Evolutionary conservation across 371 early-diverging fungal genomes (phyloP).

Genomic region (Dentiscutata heterogama): DNA sequence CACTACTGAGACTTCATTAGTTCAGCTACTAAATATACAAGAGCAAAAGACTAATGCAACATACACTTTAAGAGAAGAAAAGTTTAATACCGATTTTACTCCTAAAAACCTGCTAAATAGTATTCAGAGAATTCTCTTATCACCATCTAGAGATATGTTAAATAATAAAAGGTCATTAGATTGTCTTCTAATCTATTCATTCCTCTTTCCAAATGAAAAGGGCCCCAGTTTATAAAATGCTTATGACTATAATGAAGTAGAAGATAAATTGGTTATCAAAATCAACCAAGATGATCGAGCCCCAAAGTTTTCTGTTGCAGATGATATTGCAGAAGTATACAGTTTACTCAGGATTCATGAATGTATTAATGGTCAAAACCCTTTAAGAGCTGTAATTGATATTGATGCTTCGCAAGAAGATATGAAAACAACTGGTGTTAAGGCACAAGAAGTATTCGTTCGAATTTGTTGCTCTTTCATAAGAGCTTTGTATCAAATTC

Average conservation of each 20-base stretch:
- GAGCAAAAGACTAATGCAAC: neutral
- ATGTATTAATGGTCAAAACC: slow-evolving; percentile 30
- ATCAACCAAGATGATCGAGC: neutral
- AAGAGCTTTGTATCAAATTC: slow-evolving; percentile 12
- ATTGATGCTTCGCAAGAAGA: slow-evolving; percentile 22
- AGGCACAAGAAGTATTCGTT: neutral
- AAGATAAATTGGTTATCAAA: slow-evolving; percentile 31
- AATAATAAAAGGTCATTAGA: slow-evolving; percentile 30
- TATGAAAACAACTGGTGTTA: neutral
- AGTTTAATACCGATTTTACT: slow-evolving; percentile 10
- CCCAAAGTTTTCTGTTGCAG: slow-evolving; percentile 26
- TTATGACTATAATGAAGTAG: neutral
- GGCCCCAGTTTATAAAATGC: slow-evolving; percentile 14
- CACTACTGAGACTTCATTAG: neutral
- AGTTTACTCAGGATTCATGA: neutral
- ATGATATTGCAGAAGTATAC: slow-evolving; percentile 28
- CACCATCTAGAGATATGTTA: slow-evolving; percentile 16
- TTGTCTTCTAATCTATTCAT: neutral
- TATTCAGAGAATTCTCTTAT: slow-evolving; percentile 18
- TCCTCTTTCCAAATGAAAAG: slow-evolving; percentile 20
- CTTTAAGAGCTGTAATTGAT: slow-evolving; percentile 30
- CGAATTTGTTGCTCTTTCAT: slow-evolving; percentile 24
- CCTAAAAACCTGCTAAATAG: neutral
- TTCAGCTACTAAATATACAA: too few species aligned
- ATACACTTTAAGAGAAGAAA: slow-evolving; percentile 20